A percentile compares a stretch with the other conserved stretches of the same genome.
These are phyloP conservation scores for Alternaria brassicae DNA, from an alignment of 2,329 filamentous ascomycete species.

Conservation along the genomic window DNA sequence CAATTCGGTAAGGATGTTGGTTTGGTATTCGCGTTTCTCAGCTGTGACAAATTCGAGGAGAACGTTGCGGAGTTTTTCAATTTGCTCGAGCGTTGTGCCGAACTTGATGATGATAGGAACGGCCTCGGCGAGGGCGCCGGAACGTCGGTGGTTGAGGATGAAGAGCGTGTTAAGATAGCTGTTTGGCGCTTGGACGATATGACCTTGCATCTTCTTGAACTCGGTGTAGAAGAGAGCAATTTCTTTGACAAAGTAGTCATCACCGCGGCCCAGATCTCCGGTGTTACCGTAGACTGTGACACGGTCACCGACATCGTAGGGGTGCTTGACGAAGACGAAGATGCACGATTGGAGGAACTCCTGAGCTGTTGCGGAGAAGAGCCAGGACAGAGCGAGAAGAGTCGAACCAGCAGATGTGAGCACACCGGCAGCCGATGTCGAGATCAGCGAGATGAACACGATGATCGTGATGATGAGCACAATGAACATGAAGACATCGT, in stretches of 20 bases:
- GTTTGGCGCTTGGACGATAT: slow-evolving; percentile 95
- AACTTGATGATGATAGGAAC: slow-evolving; percentile 86
- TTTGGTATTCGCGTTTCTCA: slow-evolving; percentile 89
- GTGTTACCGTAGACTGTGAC: slow-evolving; percentile 92
- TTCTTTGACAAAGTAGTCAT: slow-evolving; percentile 96
- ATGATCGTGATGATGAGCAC: slow-evolving; percentile 81
- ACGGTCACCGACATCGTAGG: slow-evolving; percentile 93
- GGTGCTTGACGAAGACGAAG: slow-evolving; percentile 97
- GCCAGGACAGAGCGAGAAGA: slow-evolving; percentile 88
- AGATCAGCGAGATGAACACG: slow-evolving; percentile 88
- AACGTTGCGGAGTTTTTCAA: slow-evolving; percentile 79
- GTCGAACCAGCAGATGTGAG: slow-evolving; percentile 88
- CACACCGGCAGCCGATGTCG: slow-evolving; percentile 85
- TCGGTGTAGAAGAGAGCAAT: slow-evolving; percentile 93
- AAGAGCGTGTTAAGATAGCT: slow-evolving; percentile 91
- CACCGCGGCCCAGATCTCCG: slow-evolving; percentile 76
- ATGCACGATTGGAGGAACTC: slow-evolving; percentile 94
- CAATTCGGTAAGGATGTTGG: slow-evolving; percentile 86
- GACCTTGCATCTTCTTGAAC: slow-evolving; percentile 98
- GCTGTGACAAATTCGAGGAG: slow-evolving; percentile 82
- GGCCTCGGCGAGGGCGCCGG: slow-evolving; percentile 85
- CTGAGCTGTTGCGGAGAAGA: slow-evolving; percentile 90
- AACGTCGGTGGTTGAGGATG: slow-evolving; percentile 92
- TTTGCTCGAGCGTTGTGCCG: slow-evolving; percentile 81
- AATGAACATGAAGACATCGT: slow-evolving; percentile 87